Conservation (phyloP, 2,329 filamentous ascomycete species). For the Colletotrichum viniferum region DNA sequence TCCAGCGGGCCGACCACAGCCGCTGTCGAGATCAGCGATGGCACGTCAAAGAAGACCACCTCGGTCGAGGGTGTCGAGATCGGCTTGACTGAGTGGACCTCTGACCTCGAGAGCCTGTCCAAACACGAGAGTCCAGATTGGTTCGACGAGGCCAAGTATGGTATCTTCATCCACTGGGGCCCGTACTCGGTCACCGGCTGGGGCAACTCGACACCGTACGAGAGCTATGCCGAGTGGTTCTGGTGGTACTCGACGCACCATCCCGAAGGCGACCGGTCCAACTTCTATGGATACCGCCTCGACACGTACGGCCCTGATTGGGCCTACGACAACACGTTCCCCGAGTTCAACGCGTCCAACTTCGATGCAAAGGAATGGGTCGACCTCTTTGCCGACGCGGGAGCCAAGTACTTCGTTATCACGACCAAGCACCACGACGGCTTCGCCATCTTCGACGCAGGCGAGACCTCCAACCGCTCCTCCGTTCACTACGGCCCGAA, state of each 20-base stretch:
- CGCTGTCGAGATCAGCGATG: constrained; percentile 21
- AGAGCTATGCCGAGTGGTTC: constrained; percentile 50
- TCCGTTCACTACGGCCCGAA: constrained; percentile 42
- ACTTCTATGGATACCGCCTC: constrained; percentile 51
- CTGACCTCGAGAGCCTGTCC: constrained; percentile 38
- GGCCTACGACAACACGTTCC: constrained; percentile 61
- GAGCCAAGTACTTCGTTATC: constrained; percentile 54
- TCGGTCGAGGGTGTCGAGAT: constrained; percentile 29
- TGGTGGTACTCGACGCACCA: constrained; percentile 48
- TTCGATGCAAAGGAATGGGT: constrained; percentile 59
- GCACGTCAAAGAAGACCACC: constrained; percentile 13
- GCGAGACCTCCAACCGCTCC: constrained; percentile 41
- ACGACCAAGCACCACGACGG: constrained; percentile 54
- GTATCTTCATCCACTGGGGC: constrained; percentile 67
- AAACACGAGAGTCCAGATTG: constrained; percentile 52
- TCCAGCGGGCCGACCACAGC: constrained; percentile 27
- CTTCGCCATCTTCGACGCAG: constrained; percentile 48
- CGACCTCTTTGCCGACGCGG: constrained; percentile 55
- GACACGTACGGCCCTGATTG: constrained; percentile 54
- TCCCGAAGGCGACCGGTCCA: constrained; percentile 14
- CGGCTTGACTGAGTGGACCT: constrained; percentile 38
- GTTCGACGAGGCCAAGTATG: constrained; percentile 61
- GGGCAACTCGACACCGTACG: constrained; percentile 47
- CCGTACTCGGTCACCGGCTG: constrained; percentile 60
- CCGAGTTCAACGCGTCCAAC: constrained; percentile 53